Evolutionary conservation across 2,329 filamentous ascomycete species (phyloP).

Genomic region (Epichloe aotearoae): DNA sequence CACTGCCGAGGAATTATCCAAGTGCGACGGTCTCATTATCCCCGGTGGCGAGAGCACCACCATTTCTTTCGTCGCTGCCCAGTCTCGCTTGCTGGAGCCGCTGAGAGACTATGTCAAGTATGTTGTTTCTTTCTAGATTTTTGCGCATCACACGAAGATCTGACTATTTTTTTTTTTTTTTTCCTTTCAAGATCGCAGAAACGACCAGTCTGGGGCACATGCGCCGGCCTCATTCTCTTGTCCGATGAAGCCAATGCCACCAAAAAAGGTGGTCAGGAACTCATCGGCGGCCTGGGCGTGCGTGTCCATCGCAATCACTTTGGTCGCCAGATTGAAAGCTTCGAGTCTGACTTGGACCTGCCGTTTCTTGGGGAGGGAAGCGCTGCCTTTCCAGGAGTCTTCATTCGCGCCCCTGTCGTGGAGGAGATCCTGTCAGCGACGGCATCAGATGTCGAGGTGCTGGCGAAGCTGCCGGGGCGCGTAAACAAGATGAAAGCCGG

Average conservation of each 20-base stretch:
- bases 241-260: conserved; percentile 77
- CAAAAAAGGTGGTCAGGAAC: conserved; percentile 82
- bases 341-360: conserved; percentile 61
- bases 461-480: conserved; percentile 35
- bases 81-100: conserved; percentile 71
- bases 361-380: conserved; percentile 44
- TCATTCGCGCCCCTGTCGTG: conserved; percentile 89
- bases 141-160: too few relatives aligned
- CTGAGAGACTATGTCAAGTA: conserved; percentile 85
- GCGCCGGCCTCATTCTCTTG: conserved; percentile 84
- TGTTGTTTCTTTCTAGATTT: conserved; percentile 15
- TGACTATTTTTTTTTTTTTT: neutral
- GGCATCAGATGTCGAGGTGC: conserved; percentile 29
- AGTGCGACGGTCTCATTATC: conserved; percentile 74
- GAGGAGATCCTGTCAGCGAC: conserved; percentile 54
- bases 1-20: conserved; percentile 53
- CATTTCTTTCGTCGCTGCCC: conserved; percentile 74
- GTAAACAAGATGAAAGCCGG: conserved; percentile 24
- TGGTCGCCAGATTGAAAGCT: conserved; percentile 84
- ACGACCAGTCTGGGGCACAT: conserved; percentile 90
- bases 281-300: conserved; percentile 85
- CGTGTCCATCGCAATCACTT: conserved; percentile 91
- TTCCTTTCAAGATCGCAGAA: conserved; percentile 33
- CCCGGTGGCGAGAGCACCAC: conserved; percentile 93
- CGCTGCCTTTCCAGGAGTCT: conserved; percentile 61